A percentile compares a stretch with the other conserved stretches of the same genome.
Evolutionary conservation across 2,329 filamentous ascomycete species (phyloP).

Genomic region (Fusarium austroafricanum): DNA sequence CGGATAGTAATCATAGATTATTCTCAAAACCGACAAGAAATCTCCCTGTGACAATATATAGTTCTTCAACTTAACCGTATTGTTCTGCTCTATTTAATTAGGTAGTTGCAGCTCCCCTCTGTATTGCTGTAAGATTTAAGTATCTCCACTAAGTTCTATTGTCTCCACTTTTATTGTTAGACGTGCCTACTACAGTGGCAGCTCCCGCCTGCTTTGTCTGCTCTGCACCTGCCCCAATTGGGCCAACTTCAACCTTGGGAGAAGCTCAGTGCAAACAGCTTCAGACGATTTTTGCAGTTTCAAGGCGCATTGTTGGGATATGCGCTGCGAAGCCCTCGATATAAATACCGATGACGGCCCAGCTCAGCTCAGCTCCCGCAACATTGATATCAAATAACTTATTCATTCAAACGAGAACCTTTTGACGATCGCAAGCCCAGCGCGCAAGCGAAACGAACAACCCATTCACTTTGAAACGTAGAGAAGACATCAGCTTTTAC

Average conservation of each 20-base stretch:
- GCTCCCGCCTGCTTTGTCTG: conserved; percentile 31
- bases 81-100: neutral
- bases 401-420: conserved; percentile 4
- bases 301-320: conserved; percentile 41
- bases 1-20: neutral
- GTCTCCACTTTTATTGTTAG: conserved; percentile 27
- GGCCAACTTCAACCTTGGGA: conserved; percentile 14
- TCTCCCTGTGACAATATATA: neutral
- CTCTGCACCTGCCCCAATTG: conserved; percentile 26
- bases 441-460: neutral
- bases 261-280: conserved; percentile 20
- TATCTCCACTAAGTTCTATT: no score
- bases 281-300: conserved; percentile 2
- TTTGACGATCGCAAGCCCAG: conserved; percentile 6
- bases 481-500: neutral
- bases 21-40: no score
- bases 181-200: conserved; percentile 9
- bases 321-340: conserved; percentile 45
- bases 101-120: neutral
- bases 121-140: neutral
- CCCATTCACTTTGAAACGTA: conserved; percentile 1
- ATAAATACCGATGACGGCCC: conserved; percentile 48
- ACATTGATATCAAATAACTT: conserved; percentile 37
- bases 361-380: conserved; percentile 37
- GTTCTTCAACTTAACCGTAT: neutral